Conservation (phyloP, 345 rosid species). For the Syzygium aromaticum region DNA sequence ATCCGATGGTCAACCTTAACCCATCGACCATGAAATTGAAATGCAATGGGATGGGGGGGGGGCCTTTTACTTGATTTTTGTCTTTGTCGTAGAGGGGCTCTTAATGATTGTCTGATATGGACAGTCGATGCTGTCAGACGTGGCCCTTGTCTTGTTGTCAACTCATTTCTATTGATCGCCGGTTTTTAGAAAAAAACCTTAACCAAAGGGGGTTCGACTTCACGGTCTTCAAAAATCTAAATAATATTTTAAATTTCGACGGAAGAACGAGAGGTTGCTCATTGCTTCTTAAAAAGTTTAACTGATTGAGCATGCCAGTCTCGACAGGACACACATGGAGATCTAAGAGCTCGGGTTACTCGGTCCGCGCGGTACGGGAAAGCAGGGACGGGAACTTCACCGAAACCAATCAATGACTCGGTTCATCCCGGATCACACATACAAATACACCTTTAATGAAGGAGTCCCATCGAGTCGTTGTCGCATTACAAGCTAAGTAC, state of each 20-base stretch:
- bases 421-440: background rate
- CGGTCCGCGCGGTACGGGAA: accelerated
- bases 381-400: background rate
- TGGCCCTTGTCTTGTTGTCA: background rate
- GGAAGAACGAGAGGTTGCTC: background rate
- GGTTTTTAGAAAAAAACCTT: too few relatives aligned
- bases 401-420: accelerated
- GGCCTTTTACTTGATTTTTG: background rate
- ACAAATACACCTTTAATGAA: background rate
- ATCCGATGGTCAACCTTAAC: background rate
- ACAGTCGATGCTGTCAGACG: background rate
- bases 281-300: background rate
- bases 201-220: too few relatives aligned
- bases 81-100: background rate
- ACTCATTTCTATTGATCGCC: background rate
- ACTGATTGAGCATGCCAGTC: too few relatives aligned
- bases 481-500: accelerated
- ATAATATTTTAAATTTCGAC: background rate
- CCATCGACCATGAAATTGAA: background rate
- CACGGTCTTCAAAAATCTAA: accelerated
- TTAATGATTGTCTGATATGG: background rate
- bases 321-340: background rate
- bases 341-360: accelerated
- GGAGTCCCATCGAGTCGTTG: background rate
- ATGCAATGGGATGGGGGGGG: background rate